phyloP scores from a whole-genome alignment of 352 stramenopile genomes.

The Phytophthora aleatoria region DNA sequence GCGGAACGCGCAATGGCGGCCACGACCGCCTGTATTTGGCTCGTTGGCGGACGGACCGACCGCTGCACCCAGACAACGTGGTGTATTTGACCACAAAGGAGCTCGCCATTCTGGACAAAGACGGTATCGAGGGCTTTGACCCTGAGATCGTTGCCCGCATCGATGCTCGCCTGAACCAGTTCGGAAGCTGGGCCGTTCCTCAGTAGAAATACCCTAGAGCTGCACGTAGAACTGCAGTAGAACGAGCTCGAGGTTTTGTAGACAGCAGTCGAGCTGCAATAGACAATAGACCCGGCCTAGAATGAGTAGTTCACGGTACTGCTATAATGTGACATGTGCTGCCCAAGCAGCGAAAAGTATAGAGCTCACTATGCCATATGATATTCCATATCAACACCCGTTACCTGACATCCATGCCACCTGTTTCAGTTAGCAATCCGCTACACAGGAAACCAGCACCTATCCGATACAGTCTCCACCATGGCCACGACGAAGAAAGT shows the following conservation, averaged over 20 bases:
- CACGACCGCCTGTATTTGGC: conserved; percentile 81
- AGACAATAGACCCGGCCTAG: conserved; percentile 18
- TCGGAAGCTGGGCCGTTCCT: conserved; percentile 57
- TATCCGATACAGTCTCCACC: background rate
- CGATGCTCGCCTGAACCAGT: conserved; percentile 64
- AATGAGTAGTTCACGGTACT: conserved; percentile 20
- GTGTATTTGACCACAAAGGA: conserved; percentile 89
- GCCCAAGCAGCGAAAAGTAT: background rate
- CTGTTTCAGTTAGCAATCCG: conserved; percentile 31
- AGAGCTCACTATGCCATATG: conserved; percentile 16
- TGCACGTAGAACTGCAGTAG: conserved; percentile 8
- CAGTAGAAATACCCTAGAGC: conserved; percentile 20
- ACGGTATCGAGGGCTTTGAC: conserved; percentile 70
- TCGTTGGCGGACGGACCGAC: conserved; percentile 78
- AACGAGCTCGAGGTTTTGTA: conserved; percentile 7
- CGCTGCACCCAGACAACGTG: conserved; percentile 82
- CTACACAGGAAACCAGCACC: conserved; percentile 2
- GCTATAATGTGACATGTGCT: conserved; percentile 19
- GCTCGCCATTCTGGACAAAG: conserved; percentile 59
- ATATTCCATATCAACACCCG: background rate
- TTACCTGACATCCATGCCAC: background rate
- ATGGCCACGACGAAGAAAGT: conserved; percentile 38
- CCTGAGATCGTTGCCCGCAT: conserved; percentile 68
- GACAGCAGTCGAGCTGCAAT: conserved; percentile 6
- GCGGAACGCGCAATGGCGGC: conserved; percentile 67